Evolutionary conservation across 1,284 basidiomycete genomes (phyloP), one percentile per base, ranked within the genome.

Genomic region (Tylopilus sp.): DNA sequence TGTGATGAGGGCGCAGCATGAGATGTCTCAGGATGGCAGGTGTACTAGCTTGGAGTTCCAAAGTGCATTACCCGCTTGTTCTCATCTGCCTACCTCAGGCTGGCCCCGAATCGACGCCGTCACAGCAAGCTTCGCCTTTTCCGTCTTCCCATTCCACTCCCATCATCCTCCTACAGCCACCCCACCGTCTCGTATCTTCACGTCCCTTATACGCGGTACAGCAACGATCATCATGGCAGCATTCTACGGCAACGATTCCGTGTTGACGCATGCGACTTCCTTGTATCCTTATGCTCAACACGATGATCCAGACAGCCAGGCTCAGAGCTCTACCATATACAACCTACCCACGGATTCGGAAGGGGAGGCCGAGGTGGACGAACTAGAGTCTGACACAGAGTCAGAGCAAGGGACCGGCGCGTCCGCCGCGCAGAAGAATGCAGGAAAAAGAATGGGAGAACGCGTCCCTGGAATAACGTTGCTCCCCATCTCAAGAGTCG

Each of bases 301-400:
- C 18, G 55, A 64, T 47, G 65, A 65, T 44, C 53, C 52, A 53
- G 55, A 63, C 34, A 52, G 8, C 34, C 63, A 60, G 24, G 53
- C 55, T 20, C 61, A 61, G 43, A 54, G 53, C 48, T 60, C 67
- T 20, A 56, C 50, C 40, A 48, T 70, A 47, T 66, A 66, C 12
- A 68, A 68, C 50, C 52, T 66, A 29, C 65, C 65, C 18, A 70
- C 65, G 15, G 65, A 66, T 59, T 70, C 68, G 56, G 56, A 69
- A 41, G 73, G 71, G 42, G 77, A 79, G 21, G 77, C 75, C 39
- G 79, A 80, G 54, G 68, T 77, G 50, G 79, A 80, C 71, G 80
- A 88, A 63, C 78, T 88, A 18, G 81, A 80, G 60, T 85, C 83
- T 14, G 85, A 84, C 60, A 70, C 76, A 4, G 68, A 48, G 11